Conservation (phyloP, 805 yeast genomes). For the Saturnispora hagleri region DNA sequence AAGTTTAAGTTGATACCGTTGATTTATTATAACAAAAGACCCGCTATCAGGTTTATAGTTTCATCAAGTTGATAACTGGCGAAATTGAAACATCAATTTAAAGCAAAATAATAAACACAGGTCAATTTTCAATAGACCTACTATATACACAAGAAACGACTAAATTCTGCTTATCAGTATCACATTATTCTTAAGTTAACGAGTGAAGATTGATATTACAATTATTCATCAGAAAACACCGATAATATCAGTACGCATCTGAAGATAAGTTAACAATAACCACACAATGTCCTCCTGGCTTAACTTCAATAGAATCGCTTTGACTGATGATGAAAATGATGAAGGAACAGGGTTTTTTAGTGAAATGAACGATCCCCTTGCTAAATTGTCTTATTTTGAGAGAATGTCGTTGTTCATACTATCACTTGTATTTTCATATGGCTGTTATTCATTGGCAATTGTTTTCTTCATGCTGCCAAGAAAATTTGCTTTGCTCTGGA, state of each 20-base stretch:
- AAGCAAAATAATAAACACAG: not conserved
- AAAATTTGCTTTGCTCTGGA: constrained; percentile 80
- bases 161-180: too few relatives aligned
- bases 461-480: constrained; percentile 81
- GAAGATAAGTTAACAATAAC: not conserved
- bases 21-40: too few relatives aligned
- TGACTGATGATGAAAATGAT: not conserved
- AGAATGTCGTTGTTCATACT: constrained; percentile 64
- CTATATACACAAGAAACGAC: too few relatives aligned
- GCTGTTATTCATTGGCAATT: constrained; percentile 64
- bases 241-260: too few relatives aligned
- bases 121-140: too few relatives aligned
- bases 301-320: not conserved
- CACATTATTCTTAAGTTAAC: not conserved
- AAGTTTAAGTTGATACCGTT: too few relatives aligned
- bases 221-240: too few relatives aligned
- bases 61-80: not conserved
- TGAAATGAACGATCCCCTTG: constrained; percentile 5
- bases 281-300: not conserved
- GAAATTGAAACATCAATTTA: not conserved
- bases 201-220: too few relatives aligned
- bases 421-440: constrained; percentile 58
- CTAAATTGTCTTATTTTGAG: constrained; percentile 54
- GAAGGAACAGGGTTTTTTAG: not conserved
- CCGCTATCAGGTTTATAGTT: not conserved